Base-by-base conservation (phyloP, 208 protist genomes). In the Eutreptiella sp. region DNA sequence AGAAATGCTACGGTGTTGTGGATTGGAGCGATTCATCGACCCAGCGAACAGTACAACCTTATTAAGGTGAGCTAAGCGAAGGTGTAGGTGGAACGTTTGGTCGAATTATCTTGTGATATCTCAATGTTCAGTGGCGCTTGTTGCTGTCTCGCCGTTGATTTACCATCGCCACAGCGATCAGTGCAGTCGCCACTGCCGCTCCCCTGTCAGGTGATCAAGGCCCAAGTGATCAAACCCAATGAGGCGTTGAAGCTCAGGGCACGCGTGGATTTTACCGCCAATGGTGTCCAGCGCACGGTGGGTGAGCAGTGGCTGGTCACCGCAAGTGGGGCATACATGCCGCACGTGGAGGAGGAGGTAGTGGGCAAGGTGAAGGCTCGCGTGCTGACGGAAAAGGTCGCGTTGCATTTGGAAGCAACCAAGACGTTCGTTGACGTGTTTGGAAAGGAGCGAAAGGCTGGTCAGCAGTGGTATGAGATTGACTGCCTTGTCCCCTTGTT, bases 341-440 rank as follows among this genome's bases (percentile, higher is more conserved):
- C 84, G 34, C 46, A 59, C 45, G 79, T 89, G n/a, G 72, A 77
- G 47, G 90, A 96, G 73, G 63, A 72, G 46, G 57, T 92, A 11
- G 46, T 88, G 19, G 45, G 60, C 16, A 64, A 75, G 33, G 67
- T 84, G 27, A 42, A 61, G 28, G 80, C 83, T 4, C 54, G 63
- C 5, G 64, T 80, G 4, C 71, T 96, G 23, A 76, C 69, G 1
- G 74, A 74, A 2, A 76, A 81, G 38, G 72, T 83, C 16, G 92
- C 87, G 16, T 69, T 95, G 34, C 87, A 94, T 57, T 68, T 96
- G 0, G 53, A 75, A 34, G 88, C 91, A 46, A 58, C 50, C 28
- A 64, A 68, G 36, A 76, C 73, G 11, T 97, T 94, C 72, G 39
- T 66, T 16, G 93, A 96, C 68, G 77, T 73, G 21, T 87, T 77